Percentiles rank a stretch among this genome's conserved stretches.
Conservation (phyloP, 2,329 filamentous ascomycete species). For the Mollisia scopiformis region DNA sequence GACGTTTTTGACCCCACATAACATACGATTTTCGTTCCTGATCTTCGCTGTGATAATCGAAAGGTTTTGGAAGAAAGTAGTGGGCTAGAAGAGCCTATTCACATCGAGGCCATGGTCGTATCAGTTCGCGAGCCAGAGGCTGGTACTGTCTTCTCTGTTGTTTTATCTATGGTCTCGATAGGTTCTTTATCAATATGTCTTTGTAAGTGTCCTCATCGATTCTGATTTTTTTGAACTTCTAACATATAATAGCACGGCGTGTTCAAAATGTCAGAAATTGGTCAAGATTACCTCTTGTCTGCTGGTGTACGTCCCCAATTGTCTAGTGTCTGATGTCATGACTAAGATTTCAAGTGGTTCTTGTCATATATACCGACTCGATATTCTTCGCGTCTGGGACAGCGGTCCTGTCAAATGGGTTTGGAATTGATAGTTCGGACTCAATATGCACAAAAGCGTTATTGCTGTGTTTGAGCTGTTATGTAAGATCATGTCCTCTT, state of each 20-base stretch:
- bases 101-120: not conserved
- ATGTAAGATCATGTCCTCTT: conserved; percentile 32
- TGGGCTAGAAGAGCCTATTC: too few species aligned
- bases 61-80: too few species aligned
- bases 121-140: conserved; percentile 14
- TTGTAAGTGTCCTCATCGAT: conserved; percentile 18
- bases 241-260: conserved; percentile 27
- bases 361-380: conserved; percentile 63
- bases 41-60: too few species aligned
- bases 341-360: conserved; percentile 50
- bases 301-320: conserved; percentile 29
- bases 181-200: conserved; percentile 28
- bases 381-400: conserved; percentile 62
- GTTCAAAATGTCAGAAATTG: conserved; percentile 31
- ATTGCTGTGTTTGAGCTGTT: conserved; percentile 62
- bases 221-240: not conserved
- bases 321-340: not conserved
- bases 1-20: not conserved
- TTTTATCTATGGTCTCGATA: conserved; percentile 27
- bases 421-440: conserved; percentile 55
- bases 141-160: conserved; percentile 23
- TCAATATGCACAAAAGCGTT: conserved; percentile 60
- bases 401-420: conserved; percentile 57
- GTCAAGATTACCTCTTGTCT: conserved; percentile 29
- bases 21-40: not conserved